Percentiles rank a stretch among this genome's conserved stretches.
These are phyloP conservation scores for Trypanosomatidae sp. DNA, from an alignment of 208 protist species.

Conservation along the genomic window DNA sequence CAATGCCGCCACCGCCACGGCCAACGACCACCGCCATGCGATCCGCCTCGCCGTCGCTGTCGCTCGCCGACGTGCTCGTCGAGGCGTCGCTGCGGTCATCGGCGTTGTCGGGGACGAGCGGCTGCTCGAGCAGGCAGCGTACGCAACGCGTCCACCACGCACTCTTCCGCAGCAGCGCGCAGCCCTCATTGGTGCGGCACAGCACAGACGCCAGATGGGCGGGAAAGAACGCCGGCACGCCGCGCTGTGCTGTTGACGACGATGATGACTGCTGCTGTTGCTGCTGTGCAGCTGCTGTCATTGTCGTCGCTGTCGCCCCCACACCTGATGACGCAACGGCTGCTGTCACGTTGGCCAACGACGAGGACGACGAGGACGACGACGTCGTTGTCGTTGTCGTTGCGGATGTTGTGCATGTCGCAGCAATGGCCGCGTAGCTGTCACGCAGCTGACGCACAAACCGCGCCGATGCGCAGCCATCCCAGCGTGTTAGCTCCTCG, in stretches of 20 bases:
- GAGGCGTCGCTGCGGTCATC: slow-evolving; percentile 30
- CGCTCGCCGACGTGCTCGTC: slow-evolving; percentile 15
- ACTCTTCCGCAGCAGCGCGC: slow-evolving; percentile 69
- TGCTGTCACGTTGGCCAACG: too few species aligned
- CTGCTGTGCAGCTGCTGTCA: slow-evolving; percentile 1
- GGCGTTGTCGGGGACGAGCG: slow-evolving; percentile 54
- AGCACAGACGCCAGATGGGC: slow-evolving; percentile 70
- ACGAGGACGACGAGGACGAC: background rate
- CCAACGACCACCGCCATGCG: slow-evolving; percentile 10
- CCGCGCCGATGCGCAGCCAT: slow-evolving; percentile 33
- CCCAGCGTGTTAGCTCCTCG: slow-evolving; percentile 72
- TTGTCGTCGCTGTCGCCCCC: too few species aligned
- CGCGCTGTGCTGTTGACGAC: slow-evolving; percentile 20
- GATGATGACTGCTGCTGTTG: slow-evolving; percentile 4
- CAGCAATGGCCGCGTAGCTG: too few species aligned
- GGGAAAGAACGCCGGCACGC: slow-evolving; percentile 49
- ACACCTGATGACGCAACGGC: too few species aligned
- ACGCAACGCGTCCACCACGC: slow-evolving; percentile 69
- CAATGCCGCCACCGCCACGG: too few species aligned
- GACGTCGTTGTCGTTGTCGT: background rate
- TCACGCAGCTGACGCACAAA: too few species aligned
- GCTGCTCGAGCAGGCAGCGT: slow-evolving; percentile 45
- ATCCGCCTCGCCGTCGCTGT: slow-evolving; percentile 28
- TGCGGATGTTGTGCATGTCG: background rate
- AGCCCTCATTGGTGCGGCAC: slow-evolving; percentile 62